A percentile compares a stretch with the other conserved stretches of the same genome.
Conservation (phyloP, 139 green algal genomes). For the Chlorella vulgaris region DNA sequence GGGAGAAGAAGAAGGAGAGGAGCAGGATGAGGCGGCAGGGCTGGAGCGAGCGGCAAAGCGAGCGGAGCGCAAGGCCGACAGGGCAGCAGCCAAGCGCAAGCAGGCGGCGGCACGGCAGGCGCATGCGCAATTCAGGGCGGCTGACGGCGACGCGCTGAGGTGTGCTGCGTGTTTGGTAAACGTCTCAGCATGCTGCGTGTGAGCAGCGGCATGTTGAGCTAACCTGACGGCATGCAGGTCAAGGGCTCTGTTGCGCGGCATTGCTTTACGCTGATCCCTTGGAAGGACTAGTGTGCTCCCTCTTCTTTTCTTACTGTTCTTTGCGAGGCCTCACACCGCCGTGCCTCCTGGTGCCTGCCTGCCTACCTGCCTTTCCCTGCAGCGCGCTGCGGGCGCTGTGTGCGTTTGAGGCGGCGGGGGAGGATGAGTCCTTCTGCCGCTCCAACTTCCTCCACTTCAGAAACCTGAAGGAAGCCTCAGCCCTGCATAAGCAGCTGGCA, state of each 20-base stretch:
- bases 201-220: too few relatives aligned
- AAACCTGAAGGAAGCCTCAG: slow-evolving; percentile 75
- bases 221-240: too few relatives aligned
- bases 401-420: slow-evolving; percentile 67
- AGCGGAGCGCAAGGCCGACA: slow-evolving; percentile 5
- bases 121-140: slow-evolving; percentile 68
- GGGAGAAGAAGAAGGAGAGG: slow-evolving; percentile 32
- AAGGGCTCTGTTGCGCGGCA: too few relatives aligned
- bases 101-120: slow-evolving; percentile 45
- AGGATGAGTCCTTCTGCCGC: slow-evolving; percentile 59
- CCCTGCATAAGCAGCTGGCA: slow-evolving; percentile 72
- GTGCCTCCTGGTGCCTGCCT: neutral
- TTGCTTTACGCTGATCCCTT: too few relatives aligned
- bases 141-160: slow-evolving; percentile 80
- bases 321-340: neutral
- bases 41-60: slow-evolving; percentile 33
- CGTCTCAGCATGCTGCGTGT: neutral
- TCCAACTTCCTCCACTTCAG: slow-evolving; percentile 72
- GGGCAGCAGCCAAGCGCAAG: slow-evolving; percentile 22
- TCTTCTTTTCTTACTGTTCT: neutral
- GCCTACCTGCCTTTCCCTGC: neutral
- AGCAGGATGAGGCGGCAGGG: slow-evolving; percentile 26
- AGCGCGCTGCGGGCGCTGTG: slow-evolving; percentile 74
- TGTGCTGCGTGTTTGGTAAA: neutral
- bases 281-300: neutral